Evolutionary conservation across 73 alveolate species (phyloP).

Genomic region (Paramecium tetraurelia): DNA sequence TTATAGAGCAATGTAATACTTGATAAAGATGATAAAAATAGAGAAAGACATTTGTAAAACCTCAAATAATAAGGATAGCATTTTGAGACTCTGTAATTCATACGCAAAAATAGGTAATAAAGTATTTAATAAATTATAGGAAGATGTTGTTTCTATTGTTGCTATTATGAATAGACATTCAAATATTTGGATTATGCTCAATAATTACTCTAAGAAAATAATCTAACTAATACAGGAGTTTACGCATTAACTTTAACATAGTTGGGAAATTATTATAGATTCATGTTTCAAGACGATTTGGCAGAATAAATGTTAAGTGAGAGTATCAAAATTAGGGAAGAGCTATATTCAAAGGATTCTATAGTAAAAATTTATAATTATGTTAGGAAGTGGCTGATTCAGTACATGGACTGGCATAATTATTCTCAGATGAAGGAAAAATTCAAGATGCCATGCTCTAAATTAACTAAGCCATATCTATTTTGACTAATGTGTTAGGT

Average conservation of each 20-base stretch:
- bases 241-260: constrained; percentile 12
- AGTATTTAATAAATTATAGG: background rate
- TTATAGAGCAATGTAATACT: background rate
- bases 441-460: background rate
- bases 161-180: background rate
- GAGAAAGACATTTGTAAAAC: background rate
- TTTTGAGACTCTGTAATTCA: background rate
- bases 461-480: background rate
- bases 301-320: background rate
- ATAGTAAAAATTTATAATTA: background rate
- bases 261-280: constrained; percentile 32
- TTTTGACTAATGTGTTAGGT: background rate
- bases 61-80: background rate
- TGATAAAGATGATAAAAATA: background rate
- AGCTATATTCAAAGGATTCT: background rate
- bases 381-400: constrained; percentile 34
- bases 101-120: constrained; percentile 7
- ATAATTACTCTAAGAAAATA: background rate
- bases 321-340: background rate
- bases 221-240: background rate
- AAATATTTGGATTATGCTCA: background rate
- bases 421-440: constrained; percentile 3
- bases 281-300: constrained; percentile 42
- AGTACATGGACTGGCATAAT: background rate
- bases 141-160: background rate